Conservation (phyloP, 164 flowering plant genomes). For the Hamamelis virginiana region DNA sequence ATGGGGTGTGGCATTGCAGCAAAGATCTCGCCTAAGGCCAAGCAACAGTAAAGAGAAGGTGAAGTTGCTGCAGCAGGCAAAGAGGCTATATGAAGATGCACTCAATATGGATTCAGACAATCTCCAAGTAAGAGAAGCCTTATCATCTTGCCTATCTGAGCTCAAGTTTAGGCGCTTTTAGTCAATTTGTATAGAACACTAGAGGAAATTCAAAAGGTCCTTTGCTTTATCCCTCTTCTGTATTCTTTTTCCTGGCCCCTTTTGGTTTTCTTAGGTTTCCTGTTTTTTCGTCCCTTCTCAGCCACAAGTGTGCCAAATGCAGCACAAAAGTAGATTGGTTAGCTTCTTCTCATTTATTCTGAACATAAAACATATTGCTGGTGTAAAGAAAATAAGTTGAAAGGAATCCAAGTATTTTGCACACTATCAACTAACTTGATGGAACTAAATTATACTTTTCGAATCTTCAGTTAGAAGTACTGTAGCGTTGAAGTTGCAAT, state of each 20-base stretch:
- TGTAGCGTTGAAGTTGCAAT: too few species aligned
- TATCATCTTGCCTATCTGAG: constrained; percentile 69
- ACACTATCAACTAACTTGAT: neutral
- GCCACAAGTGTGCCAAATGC: neutral
- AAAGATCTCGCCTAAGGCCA: constrained; percentile 73
- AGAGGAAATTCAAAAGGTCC: neutral
- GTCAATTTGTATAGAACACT: neutral
- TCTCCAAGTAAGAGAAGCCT: constrained; percentile 62
- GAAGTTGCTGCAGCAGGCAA: constrained; percentile 82
- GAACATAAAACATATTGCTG: too few species aligned
- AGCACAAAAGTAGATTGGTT: constrained; percentile 1
- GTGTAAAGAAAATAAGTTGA: neutral
- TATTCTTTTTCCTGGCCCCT: neutral
- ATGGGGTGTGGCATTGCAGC: constrained; percentile 85
- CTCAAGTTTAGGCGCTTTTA: constrained; percentile 34
- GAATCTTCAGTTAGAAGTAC: neutral
- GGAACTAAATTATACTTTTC: neutral
- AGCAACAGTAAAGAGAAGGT: constrained; percentile 64
- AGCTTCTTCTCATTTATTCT: neutral
- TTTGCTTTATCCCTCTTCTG: neutral
- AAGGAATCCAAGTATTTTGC: neutral
- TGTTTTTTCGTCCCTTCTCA: neutral
- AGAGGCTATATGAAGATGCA: constrained; percentile 85
- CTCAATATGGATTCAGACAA: constrained; percentile 59
- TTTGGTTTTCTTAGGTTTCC: neutral